A percentile compares a stretch with the other conserved stretches of the same genome.
These are phyloP conservation scores for Sclerotinia trifoliorum DNA, from an alignment of 2,329 filamentous ascomycete genomes.

Conservation along the genomic window DNA sequence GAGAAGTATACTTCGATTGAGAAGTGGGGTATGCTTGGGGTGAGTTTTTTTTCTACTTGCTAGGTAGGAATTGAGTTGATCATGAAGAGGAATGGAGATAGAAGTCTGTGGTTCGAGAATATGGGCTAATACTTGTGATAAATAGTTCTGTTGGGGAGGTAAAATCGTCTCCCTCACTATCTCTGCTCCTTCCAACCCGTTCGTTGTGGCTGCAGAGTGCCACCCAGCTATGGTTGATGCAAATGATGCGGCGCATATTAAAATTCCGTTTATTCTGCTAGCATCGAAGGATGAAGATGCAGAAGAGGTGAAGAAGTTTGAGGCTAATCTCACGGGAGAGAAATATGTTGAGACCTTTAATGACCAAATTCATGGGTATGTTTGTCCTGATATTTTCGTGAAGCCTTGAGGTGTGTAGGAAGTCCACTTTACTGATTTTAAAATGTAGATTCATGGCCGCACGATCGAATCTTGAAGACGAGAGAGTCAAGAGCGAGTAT, in stretches of 20 bases:
- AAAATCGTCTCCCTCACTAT: constrained; percentile 36
- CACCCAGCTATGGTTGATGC: constrained; percentile 66
- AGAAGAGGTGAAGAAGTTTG: constrained; percentile 47
- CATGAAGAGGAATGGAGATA: neutral
- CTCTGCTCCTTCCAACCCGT: constrained; percentile 42
- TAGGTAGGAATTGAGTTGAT: neutral
- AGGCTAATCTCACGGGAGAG: constrained; percentile 44
- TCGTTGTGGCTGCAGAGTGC: constrained; percentile 51
- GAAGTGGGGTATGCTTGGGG: constrained; percentile 42
- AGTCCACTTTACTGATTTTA: neutral
- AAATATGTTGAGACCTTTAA: constrained; percentile 50
- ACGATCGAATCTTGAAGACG: constrained; percentile 47
- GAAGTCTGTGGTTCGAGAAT: neutral
- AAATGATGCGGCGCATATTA: constrained; percentile 58
- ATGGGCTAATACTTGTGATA: neutral
- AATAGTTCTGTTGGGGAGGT: constrained; percentile 40
- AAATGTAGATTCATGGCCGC: constrained; percentile 52
- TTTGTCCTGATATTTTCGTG: neutral
- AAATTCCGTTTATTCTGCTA: constrained; percentile 60
- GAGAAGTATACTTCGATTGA: constrained; percentile 54
- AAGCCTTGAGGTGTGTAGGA: neutral
- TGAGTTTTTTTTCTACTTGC: constrained; percentile 12
- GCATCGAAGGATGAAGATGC: constrained; percentile 63
- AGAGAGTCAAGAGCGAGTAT: constrained; percentile 48
- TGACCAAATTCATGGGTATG: constrained; percentile 51